Base-by-base conservation (phyloP, 805 yeast genomes). In the Jamesozyma rosinii region DNA sequence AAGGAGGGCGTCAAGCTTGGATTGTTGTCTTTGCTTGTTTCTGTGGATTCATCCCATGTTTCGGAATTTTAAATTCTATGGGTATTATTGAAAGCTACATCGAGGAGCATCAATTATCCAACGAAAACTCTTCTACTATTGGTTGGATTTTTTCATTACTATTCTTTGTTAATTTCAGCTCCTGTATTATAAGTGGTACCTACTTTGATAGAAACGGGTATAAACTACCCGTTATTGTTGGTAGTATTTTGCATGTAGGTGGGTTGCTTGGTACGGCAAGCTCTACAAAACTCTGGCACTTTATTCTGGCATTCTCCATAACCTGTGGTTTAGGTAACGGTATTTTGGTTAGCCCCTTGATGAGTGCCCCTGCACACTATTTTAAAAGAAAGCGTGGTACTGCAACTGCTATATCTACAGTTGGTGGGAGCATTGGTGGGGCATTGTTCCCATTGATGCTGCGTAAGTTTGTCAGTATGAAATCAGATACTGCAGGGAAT, bases 101-200 rank as follows among this genome's bases (percentile, higher is more conserved):
- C 9, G 68, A 76, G 8, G 63, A 61, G 11, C 72, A 80, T 57
- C 85, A 80, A 56, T 59, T 81, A 47, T 63, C 63, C 1, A 51
- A 68, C 36, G 61, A 65, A 5, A 57, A 69, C 4, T 65, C 75
- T 1, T 69, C 81, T 2, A 60, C 74, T 1, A 67, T 77, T 4
- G 72, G 83, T 4, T 78, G 86, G 85, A 71, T 81, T 26, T 81
- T 81, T 50, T 78, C 86, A 1, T 58, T 80, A 22, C 75, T 69
- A 55, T 58, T 73, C 44, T 70, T 74, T 27, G 55, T 78, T 24
- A 64, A 74, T 10, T 76, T 72, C 52, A 57, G 69, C 13, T 64
- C 72, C 1, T 73, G 77, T 6, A 65, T 76, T 27, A 58, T 77
- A 22, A 68, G 74, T 9, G 88, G 84, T 1, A 74, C 78, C 9